Evolutionary conservation across 768 basidiomycete genomes (phyloP), one percentile per base, ranked within the genome.

Genomic region (Kwoniella newhampshirensis): DNA sequence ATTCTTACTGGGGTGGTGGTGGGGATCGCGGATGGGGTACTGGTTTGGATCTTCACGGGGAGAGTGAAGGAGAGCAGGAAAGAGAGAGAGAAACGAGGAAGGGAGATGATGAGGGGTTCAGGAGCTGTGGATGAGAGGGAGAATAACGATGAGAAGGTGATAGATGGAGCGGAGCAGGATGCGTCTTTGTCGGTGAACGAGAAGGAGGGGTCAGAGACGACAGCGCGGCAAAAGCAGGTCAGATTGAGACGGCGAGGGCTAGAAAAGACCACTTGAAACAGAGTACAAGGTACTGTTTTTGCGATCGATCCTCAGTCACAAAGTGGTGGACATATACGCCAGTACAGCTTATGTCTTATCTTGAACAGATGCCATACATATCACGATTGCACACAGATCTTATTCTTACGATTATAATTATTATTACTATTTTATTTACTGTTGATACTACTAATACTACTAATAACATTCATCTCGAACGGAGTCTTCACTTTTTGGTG

Each of bases 1-100:
- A 49, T 73, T 0, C 46, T 67, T 13, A 59, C 68, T 0, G 68
- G 61, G 6, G 40, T 54, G 6, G 58, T 73, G 13, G 71, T 73
- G 6, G 68, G 63, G 2, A 18, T 73, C 0, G 66, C 68, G 13
- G 71, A 73, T 45, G 49, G 52, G 35, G 62, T 63, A 3, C 45
- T 73, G 45, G 49, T 70, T 2, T 66, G 62, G 64, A 57, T 70
- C n/a, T 66, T 65, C 42, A 51, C 18, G 18, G 30, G 28, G 39
- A 35, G 61, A 36, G 15, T 66, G 15, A 48, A 57, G 28, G 55
- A 55, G 45, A 51, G 51, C 0, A 39, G 60, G 28, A 60, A 57
- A 40, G 58, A 54, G 42, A 39, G 47, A 28, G 20, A 44, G 23
- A 26, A 17, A 26, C 21, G 25, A 26, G 49, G 41, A 0, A 28